phyloP scores from a whole-genome alignment of 257 asterid species.

The Craterostigma plantagineum region DNA sequence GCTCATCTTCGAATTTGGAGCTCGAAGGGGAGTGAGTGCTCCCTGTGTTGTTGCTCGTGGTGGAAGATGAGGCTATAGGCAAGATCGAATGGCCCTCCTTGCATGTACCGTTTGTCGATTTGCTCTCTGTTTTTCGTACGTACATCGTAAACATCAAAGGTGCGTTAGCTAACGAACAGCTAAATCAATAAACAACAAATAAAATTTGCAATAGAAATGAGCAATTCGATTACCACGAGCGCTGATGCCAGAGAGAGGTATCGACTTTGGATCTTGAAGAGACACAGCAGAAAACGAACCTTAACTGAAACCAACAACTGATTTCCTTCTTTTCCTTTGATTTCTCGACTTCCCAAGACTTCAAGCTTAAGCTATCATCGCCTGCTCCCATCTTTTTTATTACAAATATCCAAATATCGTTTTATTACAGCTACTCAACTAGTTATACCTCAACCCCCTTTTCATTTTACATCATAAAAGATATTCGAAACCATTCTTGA shows the following conservation, averaged over 20 bases:
- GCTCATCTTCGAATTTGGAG: constrained; percentile 2
- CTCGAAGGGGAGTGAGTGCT: background rate
- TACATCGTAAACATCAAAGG: background rate
- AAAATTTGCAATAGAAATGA: background rate
- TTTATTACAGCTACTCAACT: too few species aligned
- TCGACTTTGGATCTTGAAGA: constrained; percentile 5
- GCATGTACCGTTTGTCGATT: background rate
- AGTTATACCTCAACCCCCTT: too few species aligned
- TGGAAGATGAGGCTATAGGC: background rate
- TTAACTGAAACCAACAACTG: background rate
- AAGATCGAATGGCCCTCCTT: background rate
- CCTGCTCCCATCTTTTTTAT: background rate
- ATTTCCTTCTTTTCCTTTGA: background rate
- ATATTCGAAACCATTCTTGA: too few species aligned
- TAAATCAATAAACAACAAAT: background rate
- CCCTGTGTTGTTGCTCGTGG: background rate
- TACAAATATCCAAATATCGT: too few species aligned
- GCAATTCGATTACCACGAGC: background rate
- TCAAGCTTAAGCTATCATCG: background rate
- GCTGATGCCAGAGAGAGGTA: constrained; percentile 4
- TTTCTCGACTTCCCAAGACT: background rate
- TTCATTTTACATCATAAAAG: too few species aligned
- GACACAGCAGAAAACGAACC: background rate
- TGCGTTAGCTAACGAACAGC: background rate
- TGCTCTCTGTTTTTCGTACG: background rate